Evolutionary conservation across 768 basidiomycete species (phyloP), one percentile per base, ranked within the genome.

Genomic region (Lentinula detonsa): DNA sequence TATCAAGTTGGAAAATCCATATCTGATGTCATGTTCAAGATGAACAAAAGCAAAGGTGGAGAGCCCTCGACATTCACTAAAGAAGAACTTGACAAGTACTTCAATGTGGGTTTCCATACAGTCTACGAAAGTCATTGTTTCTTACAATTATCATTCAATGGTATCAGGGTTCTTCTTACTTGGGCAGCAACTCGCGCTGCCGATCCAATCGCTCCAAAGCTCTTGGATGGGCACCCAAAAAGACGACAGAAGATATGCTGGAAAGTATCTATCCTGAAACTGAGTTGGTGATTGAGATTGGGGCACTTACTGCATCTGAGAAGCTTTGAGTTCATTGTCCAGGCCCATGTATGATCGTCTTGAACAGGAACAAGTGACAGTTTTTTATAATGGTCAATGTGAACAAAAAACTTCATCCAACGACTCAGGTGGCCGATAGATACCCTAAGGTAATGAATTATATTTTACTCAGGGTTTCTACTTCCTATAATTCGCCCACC

Each of bases 401-500:
- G 28, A 28, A 28, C 28, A 28, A 28, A 28, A 28, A 28, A 28
- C 28, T 28, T 28, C 28, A 28, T 28, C 28, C 3, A 28, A 28
- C 28, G 28, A 28, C 28, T 28, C 28, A 3, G 28, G 28, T 3
- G 0, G 28, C 28, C 28, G 28, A 28, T 23, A 23, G 23, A 23
- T 28, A 28, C 28, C 28, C 28, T 28, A 28, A 28, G 28, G 28
- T 28, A 28, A 28, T 28, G 28, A 28, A 28, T 28, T 28, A 28
- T 28, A 28, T 28, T 28, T 28, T 28, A 0, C 28, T 28, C 28
- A 28, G 28, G 28, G 28, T 28, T 28, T 48, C 16, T 54, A 48
- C 46, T 43, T 61, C 57, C 75, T 76, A 67, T 96, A 96, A 54
- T 79, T 76, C 67, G 93, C 91, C 95, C 95, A 98, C 4, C 96